These are phyloP conservation scores for Kwoniella dendrophila DNA, from an alignment of 768 basidiomycete species.

Conservation along the genomic window DNA sequence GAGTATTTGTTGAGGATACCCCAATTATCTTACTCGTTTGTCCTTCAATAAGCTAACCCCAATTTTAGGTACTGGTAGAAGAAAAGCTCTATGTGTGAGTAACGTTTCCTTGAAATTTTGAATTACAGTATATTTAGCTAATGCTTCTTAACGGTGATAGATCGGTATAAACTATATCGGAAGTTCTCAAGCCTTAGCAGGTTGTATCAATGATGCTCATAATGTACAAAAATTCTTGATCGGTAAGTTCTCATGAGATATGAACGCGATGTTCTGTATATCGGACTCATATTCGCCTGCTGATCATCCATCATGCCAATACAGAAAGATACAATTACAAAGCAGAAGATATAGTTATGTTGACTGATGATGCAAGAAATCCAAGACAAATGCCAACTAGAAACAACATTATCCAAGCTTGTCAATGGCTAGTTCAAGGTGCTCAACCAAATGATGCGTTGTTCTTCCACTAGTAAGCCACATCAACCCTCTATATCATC, in stretches of 20 bases:
- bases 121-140: background rate
- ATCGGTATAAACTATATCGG: conserved; percentile 82
- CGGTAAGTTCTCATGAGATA: conserved; percentile 40
- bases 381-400: conserved; percentile 71
- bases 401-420: conserved; percentile 80
- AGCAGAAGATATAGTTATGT: conserved; percentile 76
- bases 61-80: conserved; percentile 66
- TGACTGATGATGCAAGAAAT: conserved; percentile 74
- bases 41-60: background rate
- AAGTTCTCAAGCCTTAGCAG: conserved; percentile 67
- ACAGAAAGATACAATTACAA: conserved; percentile 68
- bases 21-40: background rate
- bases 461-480: conserved; percentile 55
- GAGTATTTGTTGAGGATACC: too few relatives aligned
- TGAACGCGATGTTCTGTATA: too few relatives aligned
- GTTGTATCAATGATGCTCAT: conserved; percentile 88
- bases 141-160: conserved; percentile 56
- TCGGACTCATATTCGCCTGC: too few relatives aligned
- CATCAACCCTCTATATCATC: background rate
- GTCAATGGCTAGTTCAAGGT: conserved; percentile 86
- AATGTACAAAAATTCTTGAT: conserved; percentile 79
- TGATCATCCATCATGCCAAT: background rate
- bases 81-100: conserved; percentile 83
- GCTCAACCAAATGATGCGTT: conserved; percentile 64
- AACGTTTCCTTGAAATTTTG: background rate